Evolutionary conservation across 2,329 filamentous ascomycete species (phyloP), one percentile per base, ranked within the genome.

Genomic region (Pseudogymnoascus sp.): DNA sequence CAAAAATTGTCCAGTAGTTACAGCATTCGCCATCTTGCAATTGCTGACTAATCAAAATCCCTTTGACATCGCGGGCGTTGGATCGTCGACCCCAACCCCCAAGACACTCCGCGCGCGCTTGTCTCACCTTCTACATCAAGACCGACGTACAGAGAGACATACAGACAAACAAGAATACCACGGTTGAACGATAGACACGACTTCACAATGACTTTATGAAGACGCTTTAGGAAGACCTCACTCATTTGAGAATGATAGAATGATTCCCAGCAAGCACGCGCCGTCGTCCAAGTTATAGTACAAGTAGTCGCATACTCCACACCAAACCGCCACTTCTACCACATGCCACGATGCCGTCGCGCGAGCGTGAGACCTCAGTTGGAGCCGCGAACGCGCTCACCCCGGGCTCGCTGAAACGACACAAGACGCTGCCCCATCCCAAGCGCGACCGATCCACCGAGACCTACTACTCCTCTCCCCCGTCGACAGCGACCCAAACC

Each of bases 391-490:
- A 60, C 38, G 59, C 35, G 59, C 33, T 25, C 38, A 44, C 59
- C 40, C 23, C 38, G 11, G 21, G 28, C 18, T 47, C 42, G 60
- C 42, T 74, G 64, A 73, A 70, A 65, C 70, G 66, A 62, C 71
- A 72, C 63, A 73, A 71, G 63, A 68, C 68, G 12, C 61, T 74
- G 37, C 72, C 72, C 23, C 72, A 70, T 67, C 72, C 72, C 50
- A 67, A 66, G 69, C 66, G 68, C 60, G 62, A 65, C n/a, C 64
- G 62, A 18, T 40, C 61, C 14, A 44, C 60, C 12, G 67, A 67
- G 11, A 23, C 53, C n/a, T 64, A 66, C 59, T 65, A 66, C 62
- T 64, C 65, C 18, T 63, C 70, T 7, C 66, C 66, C 35, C 59
- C 65, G 31, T 62, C 65, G 16, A 69, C 67, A 33, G 64, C 67